Evolutionary conservation across 345 rosid species (phyloP).

Genomic region (Populus deltoides): DNA sequence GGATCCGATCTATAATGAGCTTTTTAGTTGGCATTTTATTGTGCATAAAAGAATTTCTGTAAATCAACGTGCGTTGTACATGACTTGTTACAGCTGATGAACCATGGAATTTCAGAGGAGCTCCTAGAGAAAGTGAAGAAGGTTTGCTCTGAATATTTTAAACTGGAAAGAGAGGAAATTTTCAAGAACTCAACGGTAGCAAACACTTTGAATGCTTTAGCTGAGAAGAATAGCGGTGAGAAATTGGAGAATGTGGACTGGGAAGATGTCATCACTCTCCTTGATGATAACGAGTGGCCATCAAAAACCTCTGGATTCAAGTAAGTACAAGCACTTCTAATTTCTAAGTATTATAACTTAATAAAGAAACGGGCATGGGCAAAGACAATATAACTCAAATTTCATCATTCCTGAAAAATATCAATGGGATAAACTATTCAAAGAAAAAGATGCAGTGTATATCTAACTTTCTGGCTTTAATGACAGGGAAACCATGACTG

Average conservation of each 20-base stretch:
- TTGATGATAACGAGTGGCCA: conserved; percentile 66
- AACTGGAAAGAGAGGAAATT: conserved; percentile 62
- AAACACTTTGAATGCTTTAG: conserved; percentile 45
- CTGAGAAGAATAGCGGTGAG: conserved; percentile 38
- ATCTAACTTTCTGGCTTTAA: background rate
- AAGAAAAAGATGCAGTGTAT: background rate
- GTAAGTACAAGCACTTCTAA: conserved; percentile 44
- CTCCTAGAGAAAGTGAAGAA: conserved; percentile 71
- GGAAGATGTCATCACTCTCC: conserved; percentile 82
- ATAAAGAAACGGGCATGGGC: background rate
- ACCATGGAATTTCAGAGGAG: conserved; percentile 77
- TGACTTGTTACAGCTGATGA: conserved; percentile 50
- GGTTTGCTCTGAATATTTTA: conserved; percentile 51
- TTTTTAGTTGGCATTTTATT: background rate
- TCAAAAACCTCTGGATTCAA: conserved; percentile 52
- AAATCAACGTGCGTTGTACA: background rate
- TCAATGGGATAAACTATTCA: background rate
- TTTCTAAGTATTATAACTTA: background rate
- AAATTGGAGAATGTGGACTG: conserved; percentile 68
- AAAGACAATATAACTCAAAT: background rate
- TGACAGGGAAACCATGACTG: conserved; percentile 69
- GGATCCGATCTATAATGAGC: background rate
- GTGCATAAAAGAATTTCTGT: background rate
- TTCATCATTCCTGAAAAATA: background rate
- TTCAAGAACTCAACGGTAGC: conserved; percentile 55